Evolutionary conservation across 371 early-diverging fungal genomes (phyloP).

Genomic region (Mucor racemosus): DNA sequence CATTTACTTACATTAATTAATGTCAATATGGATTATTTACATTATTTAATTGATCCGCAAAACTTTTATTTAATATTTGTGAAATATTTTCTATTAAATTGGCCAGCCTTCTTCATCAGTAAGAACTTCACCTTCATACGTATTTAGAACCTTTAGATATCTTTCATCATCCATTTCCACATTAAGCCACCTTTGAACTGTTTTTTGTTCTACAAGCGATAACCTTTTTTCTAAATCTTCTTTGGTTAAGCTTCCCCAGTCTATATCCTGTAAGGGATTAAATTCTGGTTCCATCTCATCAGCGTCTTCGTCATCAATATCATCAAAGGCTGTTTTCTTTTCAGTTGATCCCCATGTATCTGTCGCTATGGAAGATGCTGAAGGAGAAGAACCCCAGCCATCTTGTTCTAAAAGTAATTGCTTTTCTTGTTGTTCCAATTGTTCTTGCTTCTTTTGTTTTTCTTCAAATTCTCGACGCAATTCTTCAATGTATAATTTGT

Average conservation of each 20-base stretch:
- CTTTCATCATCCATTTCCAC: slow-evolving; percentile 42
- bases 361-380: neutral
- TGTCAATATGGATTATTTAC: too few relatives aligned
- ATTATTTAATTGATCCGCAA: too few relatives aligned
- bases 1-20: too few relatives aligned
- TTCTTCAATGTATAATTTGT: slow-evolving; percentile 37
- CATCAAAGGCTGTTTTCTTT: neutral
- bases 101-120: slow-evolving; percentile 34
- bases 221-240: slow-evolving; percentile 45
- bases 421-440: neutral
- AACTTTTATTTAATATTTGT: neutral
- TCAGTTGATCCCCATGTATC: slow-evolving; percentile 10
- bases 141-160: slow-evolving; percentile 43
- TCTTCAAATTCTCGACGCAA: slow-evolving; percentile 32
- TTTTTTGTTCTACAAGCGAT: slow-evolving; percentile 38
- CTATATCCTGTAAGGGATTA: slow-evolving; percentile 41
- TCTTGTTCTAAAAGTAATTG: slow-evolving; percentile 3
- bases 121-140: slow-evolving; percentile 28
- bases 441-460: slow-evolving; percentile 5
- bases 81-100: neutral
- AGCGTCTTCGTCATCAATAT: slow-evolving; percentile 31
- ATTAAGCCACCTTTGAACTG: slow-evolving; percentile 41
- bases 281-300: slow-evolving; percentile 22
- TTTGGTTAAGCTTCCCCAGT: slow-evolving; percentile 44
- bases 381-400: slow-evolving; percentile 38